Evolutionary conservation across 306 rosid species (phyloP), one percentile per base, ranked within the genome.

Genomic region (Vicia sativa): DNA sequence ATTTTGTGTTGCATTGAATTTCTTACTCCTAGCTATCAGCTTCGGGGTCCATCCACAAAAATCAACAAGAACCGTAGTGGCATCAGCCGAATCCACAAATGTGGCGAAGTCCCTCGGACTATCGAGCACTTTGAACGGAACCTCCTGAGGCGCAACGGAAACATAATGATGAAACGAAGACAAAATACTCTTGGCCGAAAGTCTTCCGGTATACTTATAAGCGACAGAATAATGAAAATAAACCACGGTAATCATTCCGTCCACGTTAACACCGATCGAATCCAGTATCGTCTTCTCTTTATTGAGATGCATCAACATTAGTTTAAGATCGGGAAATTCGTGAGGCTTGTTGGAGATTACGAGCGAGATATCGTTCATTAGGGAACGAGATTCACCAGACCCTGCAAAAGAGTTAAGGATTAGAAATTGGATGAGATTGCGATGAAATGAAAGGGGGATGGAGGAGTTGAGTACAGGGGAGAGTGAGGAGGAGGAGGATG

Each of bases 361-460:
- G 21, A 19, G 71, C 11, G 85, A 68, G 7, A 87, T 55, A 29
- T 88, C 81, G 70, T 74, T 90, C 90, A 75, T 93, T 2, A 93
- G 88, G 8, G 91, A 84, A 26, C 96, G 96, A 66, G 87, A 80
- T 71, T 93, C 97, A 4, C 98, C 98, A 4, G 83, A 90, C 96
- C 98, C 98, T 92, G 80, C 25, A 16, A 34, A 58, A 59, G 2
- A 59, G 38, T 16, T 3, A 15, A 16, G 9, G 23, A 48, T 48
- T 48, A 48, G 25, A 48, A 7, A 15, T 10, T 1, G 5, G 2
- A 48, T 16, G 54, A 48, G 54, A 48, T 48, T 7, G 38, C 6
- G 61, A 9, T 2, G 11, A 26, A 44, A 41, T 44, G 19, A 28
- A 16, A 6, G 58, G 19, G 44, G 2, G 16, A 14, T 6, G 0